Base-by-base conservation (phyloP, 768 basidiomycete species). In the Rhodosporidiobolus odoratus region DNA sequence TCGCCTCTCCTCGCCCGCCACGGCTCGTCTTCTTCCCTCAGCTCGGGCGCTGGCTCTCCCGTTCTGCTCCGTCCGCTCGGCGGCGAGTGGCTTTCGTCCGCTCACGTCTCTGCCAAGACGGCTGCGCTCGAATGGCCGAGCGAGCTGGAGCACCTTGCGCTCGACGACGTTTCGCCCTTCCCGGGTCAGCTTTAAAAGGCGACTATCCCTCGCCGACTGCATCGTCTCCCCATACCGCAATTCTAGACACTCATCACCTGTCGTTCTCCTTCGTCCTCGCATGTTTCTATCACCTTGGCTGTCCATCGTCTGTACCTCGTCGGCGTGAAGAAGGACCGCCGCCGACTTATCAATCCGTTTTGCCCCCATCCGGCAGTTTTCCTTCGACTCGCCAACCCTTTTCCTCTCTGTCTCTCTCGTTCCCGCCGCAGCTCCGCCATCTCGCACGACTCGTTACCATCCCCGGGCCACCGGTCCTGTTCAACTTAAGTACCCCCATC, bases 61-160 rank as follows among this genome's bases (percentile, higher is more conserved):
- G 32, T 72, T 38, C 57, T 66, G 12, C 71, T 68, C 52, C 71
- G 66, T 41, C 68, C 68, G 16, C 41, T 72, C 62, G 58, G 58
- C 3, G 30, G 40, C 13, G 35, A 64, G 30, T 72, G 71, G 71
- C 66, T 72, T 45, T 23, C 45, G 23, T 16, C 53, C 16, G 0
- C 58, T 6, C 13, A 7, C 40, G 16, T 15, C 0, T 15, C 35
- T 13, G 37, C 38, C 38, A 60, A 63, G 53, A 4, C 27, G 7
- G 38, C 47, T 17, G 50, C 41, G n/a, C 63, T 72, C 66, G 62
- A 68, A 17, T 72, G 71, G 71, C 54, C 64, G 32, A 27, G 30
- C 25, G 65, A 60, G 30, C 50, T 62, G 38, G 69, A 71, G 47
- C 60, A 71, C 37, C 65, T 71, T 56, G 25, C 56, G 17, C 64